Conservation (phyloP, 1,284 basidiomycete genomes). For the Stereum hirsutum region DNA sequence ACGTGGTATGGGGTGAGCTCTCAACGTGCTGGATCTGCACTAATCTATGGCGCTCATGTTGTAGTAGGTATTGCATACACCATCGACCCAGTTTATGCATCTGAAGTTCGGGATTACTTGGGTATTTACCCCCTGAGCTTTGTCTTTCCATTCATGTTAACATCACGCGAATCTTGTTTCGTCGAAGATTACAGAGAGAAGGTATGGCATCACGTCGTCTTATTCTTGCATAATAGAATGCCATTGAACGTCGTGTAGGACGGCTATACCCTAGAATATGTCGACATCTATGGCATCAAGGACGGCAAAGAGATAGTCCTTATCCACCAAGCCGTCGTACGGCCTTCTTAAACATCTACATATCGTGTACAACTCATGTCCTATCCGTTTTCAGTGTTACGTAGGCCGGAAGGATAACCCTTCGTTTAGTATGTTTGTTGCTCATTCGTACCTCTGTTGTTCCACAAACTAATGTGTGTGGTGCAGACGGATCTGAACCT, state of each 20-base stretch:
- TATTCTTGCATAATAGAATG: background rate
- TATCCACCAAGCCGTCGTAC: slow-evolving; percentile 24
- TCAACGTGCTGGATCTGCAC: background rate
- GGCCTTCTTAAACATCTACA: slow-evolving; percentile 3
- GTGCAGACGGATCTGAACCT: slow-evolving; percentile 73
- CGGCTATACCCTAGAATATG: slow-evolving; percentile 62
- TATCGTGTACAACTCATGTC: slow-evolving; percentile 16
- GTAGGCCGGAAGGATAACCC: slow-evolving; percentile 73
- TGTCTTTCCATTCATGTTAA: slow-evolving; percentile 1
- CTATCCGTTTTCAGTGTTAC: slow-evolving; percentile 42
- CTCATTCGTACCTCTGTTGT: slow-evolving; percentile 1
- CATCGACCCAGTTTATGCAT: slow-evolving; percentile 66
- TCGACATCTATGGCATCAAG: slow-evolving; percentile 52
- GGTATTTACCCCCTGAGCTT: slow-evolving; percentile 38
- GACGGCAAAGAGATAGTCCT: slow-evolving; percentile 44
- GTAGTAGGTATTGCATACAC: slow-evolving; percentile 67
- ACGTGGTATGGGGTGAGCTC: slow-evolving; percentile 74
- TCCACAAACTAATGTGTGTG: background rate
- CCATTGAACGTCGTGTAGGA: slow-evolving; percentile 32
- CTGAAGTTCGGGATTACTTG: slow-evolving; percentile 74
- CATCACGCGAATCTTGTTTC: background rate
- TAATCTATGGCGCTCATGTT: background rate
- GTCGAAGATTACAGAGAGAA: slow-evolving; percentile 71
- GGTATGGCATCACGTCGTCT: slow-evolving; percentile 25
- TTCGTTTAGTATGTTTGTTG: slow-evolving; percentile 49